A percentile compares a stretch with the other conserved stretches of the same genome.
phyloP scores from a whole-genome alignment of 1,284 basidiomycete species.

The Austroboletus rostrupii region DNA sequence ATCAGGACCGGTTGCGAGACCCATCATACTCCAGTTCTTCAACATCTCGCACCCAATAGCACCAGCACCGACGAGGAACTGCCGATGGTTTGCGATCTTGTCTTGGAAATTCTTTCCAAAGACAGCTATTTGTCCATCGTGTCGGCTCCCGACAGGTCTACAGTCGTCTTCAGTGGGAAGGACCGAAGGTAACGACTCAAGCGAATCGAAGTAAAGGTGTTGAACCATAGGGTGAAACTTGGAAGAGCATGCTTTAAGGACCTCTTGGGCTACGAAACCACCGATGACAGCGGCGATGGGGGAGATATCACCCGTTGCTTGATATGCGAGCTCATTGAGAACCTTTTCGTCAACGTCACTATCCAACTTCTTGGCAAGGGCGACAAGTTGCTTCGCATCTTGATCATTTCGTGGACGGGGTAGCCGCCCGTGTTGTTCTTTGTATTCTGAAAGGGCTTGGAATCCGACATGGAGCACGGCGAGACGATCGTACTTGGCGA shows the following conservation, averaged over 20 bases:
- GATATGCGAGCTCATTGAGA: slow-evolving; percentile 84
- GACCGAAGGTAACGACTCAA: slow-evolving; percentile 83
- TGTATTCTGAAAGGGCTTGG: slow-evolving; percentile 88
- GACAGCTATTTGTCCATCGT: slow-evolving; percentile 95
- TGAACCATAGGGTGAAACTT: slow-evolving; percentile 99
- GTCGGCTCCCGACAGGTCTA: slow-evolving; percentile 79
- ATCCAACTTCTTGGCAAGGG: slow-evolving; percentile 77
- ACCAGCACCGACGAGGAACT: slow-evolving; percentile 97
- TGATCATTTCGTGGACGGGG: slow-evolving; percentile 83
- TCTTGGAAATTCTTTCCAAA: slow-evolving; percentile 93
- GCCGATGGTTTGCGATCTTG: slow-evolving; percentile 86
- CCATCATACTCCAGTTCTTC: slow-evolving; percentile 99
- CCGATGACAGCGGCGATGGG: slow-evolving; percentile 94
- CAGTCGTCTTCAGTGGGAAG: slow-evolving; percentile 85
- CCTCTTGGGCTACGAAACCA: slow-evolving; percentile 97
- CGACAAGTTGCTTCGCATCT: slow-evolving; percentile 74
- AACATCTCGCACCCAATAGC: slow-evolving; percentile 99
- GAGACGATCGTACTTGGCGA: slow-evolving; percentile 96
- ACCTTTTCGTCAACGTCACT: slow-evolving; percentile 78
- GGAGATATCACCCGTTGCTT: slow-evolving; percentile 90
- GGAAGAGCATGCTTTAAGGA: slow-evolving; percentile 94
- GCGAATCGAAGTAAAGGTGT: slow-evolving; percentile 94
- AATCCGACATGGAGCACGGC: slow-evolving; percentile 90
- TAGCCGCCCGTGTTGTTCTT: slow-evolving; percentile 62
- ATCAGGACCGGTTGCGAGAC: slow-evolving; percentile 78